Base-by-base conservation (phyloP, 2,329 filamentous ascomycete genomes). In the Fonsecaea monophora region DNA sequence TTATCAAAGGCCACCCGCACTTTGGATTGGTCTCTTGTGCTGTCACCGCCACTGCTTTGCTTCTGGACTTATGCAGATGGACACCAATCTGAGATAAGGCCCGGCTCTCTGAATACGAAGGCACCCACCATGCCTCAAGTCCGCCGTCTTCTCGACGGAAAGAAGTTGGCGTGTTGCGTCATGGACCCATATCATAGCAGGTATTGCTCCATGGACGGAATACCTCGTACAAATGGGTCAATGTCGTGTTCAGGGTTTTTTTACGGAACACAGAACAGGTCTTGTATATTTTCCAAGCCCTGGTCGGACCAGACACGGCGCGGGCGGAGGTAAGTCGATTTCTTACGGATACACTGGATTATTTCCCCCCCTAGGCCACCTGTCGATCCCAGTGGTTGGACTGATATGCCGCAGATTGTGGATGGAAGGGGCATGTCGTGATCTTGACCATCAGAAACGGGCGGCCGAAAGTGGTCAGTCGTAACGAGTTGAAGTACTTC, bases 11-110 rank as follows among this genome's bases (percentile, higher is more conserved):
- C 37, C 40, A 9, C 18, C 21, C 45, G 4, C 45, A 5, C 15
- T 18, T 25, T 50, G 45, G 45, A 50, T 50, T 50, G 18, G 45
- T 25, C 18, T 25, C 45, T 25, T 50, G 18, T 21, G 18, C 8
- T 25, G 45, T 50, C 45, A 50, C 45, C 18, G 45, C 40, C 15
- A 42, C 15, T 42, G 40, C 15, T n/a, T 42, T 42, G 40, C 40
- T 42, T 50, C 21, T 50, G 45, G 45, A 21, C 45, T 2, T 25
- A 18, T 25, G 45, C 18, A 9, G 21, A 25, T 25, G 10, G 21
- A 50, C 13, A n/a, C 45, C 45, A 10, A 50, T 50, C 45, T 50
- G 45, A 50, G 45, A 25, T 25, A 50, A 50, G 45, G 25, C 18
- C 45, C 10, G 45, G 45, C 18, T 10, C 40, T 50, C 12, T 4